Conservation (phyloP, 257 asterid species). For the Salvia rosmarinus region DNA sequence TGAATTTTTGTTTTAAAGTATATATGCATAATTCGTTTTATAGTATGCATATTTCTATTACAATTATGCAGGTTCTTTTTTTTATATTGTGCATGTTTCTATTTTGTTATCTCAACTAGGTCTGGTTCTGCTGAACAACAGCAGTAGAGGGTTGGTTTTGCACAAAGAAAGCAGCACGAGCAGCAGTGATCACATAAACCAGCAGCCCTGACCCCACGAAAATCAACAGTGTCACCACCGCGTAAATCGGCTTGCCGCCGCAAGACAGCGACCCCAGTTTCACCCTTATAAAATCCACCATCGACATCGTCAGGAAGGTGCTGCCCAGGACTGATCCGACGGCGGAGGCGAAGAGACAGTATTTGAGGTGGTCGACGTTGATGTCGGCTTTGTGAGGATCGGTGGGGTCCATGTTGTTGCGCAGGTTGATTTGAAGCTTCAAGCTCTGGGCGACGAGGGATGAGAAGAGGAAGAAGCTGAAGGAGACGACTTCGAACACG, state of each 20-base stretch:
- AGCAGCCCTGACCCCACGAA: background rate
- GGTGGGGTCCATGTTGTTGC: slow-evolving; percentile 2
- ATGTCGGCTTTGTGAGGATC: background rate
- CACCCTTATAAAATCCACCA: slow-evolving; percentile 7
- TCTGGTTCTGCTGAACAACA: too few relatives aligned
- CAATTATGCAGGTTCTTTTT: too few relatives aligned
- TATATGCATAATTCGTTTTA: too few relatives aligned
- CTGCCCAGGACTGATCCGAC: slow-evolving; percentile 3
- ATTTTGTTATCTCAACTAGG: too few relatives aligned
- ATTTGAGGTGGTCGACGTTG: background rate
- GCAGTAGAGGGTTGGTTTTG: too few relatives aligned
- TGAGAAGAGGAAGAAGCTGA: too few relatives aligned
- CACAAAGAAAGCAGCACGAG: background rate
- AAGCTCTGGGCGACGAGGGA: background rate
- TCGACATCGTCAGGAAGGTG: background rate
- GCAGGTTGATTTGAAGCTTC: background rate
- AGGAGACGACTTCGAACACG: too few relatives aligned
- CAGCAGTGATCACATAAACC: background rate
- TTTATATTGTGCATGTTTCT: too few relatives aligned
- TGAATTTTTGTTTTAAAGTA: too few relatives aligned
- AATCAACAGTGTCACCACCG: background rate
- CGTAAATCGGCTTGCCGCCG: slow-evolving; percentile 16
- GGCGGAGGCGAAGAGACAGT: slow-evolving; percentile 19
- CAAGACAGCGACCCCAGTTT: background rate
- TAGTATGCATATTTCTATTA: too few relatives aligned